Base-by-base conservation (phyloP, 495 filamentous ascomycete species). In the Parathielavia appendiculata region DNA sequence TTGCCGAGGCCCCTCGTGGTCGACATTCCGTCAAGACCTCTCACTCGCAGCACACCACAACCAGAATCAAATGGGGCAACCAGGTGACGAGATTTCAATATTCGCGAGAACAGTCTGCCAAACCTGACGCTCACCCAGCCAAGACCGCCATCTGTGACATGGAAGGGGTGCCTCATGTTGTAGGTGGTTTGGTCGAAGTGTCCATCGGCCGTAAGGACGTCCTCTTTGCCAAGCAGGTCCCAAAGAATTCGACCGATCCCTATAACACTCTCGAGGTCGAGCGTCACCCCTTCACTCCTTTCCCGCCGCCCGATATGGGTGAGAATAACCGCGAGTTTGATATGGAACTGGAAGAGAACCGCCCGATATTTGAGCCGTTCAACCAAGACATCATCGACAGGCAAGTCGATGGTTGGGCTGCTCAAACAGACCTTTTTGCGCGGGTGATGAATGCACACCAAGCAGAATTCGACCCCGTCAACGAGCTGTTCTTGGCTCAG, bases 251-350 rank as follows among this genome's bases (percentile, higher is more conserved):
- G 2, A 22, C 41, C n/a, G 53, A 45, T 8, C 1, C n/a, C 10
- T 36, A 20, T 30, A 46, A 48, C 20, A 16, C 14, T 6, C 1
- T 41, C 45, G 14, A 35, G 9, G 38, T 45, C 12, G 5, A 4
- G 1, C 38, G 47, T 4, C 56, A 45, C 45, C 2, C 10, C 0
- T 51, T 36, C 12, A 45, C 23, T 12, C 17, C 40, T 14, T 61
- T 46, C 44, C 58, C 58, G 12, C 30, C 46, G 17, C 52, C 53
- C 20, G 53, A 61, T 23, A 56, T 61, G 47, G 11, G n/a, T 5
- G 52, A 56, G 0, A 2, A 11, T 6, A 63, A 60, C 16, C 47
- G 52, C 38, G 40, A 52, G 19, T 43, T 56, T 22, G 48, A 56
- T 0, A 13, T 13, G 43, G 35, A 52, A 30, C 32, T 56, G 14